Evolutionary conservation across 2,329 filamentous ascomycete species (phyloP), one percentile per base, ranked within the genome.

Genomic region (Xylaria sp.): DNA sequence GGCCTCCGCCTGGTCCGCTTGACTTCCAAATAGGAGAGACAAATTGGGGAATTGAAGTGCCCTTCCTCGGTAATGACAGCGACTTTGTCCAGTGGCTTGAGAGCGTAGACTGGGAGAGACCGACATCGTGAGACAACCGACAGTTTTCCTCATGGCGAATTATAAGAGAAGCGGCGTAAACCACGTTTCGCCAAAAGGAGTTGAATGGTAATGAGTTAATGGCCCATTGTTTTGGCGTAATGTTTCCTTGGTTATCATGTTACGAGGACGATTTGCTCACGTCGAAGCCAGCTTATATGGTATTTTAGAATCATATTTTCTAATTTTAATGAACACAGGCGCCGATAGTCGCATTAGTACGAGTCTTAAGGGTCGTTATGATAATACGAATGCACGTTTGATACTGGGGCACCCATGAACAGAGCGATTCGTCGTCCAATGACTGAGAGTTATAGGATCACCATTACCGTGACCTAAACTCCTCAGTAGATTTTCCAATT

Each of bases 21-120:
- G 75, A 75, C 12, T 73, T 72, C 6, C 63, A 71, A 3, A 74
- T 73, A 65, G 60, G 65, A 2, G 76, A 79, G 48, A 62, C 73
- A 0, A 76, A 77, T 23, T 74, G 77, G 29, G 75, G 72, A 0
- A 72, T 76, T 3, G 77, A 78, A 4, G 71, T 73, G 8, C 75
- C 77, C 0, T 74, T 78, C 51, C 62, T 79, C 29, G 77, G 75
- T 1, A 72, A 78, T 54, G 79, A 80, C 23, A 74, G 71, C 23
- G 78, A 80, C 55, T 79, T 80, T 27, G 77, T 79, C 74, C 75
- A 78, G 37, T 80, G 76, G 79, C 72, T 81, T 1, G 78, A 79
- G 59, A 76, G 73, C 40, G 74, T 77, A 68, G 77, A 79, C 51
- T 79, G 78, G 78, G 78, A 78, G 50, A 69, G 68, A 9, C 71